Evolutionary conservation across 1,284 basidiomycete genomes (phyloP).

Genomic region (Puccinia triticina): DNA sequence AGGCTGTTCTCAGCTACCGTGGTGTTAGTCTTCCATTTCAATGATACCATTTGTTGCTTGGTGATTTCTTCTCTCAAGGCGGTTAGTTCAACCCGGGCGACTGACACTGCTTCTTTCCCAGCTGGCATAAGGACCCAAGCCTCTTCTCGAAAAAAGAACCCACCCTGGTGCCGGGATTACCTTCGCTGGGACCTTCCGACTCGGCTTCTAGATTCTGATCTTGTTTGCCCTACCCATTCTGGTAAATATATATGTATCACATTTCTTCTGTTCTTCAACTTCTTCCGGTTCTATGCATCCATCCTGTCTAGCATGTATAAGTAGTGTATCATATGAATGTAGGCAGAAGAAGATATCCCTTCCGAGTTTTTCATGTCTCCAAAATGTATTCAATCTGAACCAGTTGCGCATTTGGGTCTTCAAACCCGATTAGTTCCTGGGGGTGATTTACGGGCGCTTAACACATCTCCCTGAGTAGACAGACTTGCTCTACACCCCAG

Average conservation of each 20-base stretch:
- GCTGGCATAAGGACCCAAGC: background rate
- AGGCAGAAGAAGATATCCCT: background rate
- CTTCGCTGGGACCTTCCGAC: slow-evolving; percentile 8
- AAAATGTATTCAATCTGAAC: too few relatives aligned
- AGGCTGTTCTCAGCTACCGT: background rate
- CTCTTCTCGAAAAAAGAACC: background rate
- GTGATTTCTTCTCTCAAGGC: background rate
- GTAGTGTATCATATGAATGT: background rate
- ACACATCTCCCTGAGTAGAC: too few relatives aligned
- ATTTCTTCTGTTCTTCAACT: background rate
- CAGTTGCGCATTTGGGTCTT: too few relatives aligned
- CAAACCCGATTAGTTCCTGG: too few relatives aligned
- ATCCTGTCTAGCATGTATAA: background rate
- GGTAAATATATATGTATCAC: background rate
- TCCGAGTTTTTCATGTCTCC: background rate
- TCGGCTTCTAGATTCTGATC: slow-evolving; percentile 4
- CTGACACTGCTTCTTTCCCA: background rate
- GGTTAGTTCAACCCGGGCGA: background rate
- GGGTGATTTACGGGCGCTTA: too few relatives aligned
- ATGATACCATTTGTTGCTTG: background rate
- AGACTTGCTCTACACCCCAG: too few relatives aligned
- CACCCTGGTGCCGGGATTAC: background rate
- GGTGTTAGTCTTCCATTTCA: background rate
- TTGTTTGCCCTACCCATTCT: background rate
- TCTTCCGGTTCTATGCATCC: background rate